A percentile compares a stretch with the other conserved stretches of the same genome.
Conservation (phyloP, 2,329 filamentous ascomycete genomes). For the Trichophyton simii region DNA sequence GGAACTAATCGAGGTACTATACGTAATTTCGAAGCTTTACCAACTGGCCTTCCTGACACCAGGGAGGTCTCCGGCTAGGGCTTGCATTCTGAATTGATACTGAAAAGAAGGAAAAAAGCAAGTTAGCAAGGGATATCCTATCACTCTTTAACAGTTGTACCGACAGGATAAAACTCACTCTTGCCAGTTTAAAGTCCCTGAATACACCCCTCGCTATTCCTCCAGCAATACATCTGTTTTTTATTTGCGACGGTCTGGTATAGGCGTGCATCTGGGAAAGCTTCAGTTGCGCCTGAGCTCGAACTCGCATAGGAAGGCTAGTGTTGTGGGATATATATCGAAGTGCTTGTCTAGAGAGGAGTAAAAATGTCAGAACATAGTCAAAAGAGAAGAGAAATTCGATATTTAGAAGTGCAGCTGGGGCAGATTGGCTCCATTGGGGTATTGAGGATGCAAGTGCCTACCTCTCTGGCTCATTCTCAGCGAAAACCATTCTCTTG, state of each 20-base stretch:
- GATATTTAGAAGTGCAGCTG: neutral
- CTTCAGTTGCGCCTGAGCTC: conserved; percentile 86
- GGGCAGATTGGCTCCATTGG: neutral
- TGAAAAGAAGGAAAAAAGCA: conserved; percentile 29
- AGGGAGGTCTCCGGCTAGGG: conserved; percentile 69
- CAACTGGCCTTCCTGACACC: conserved; percentile 95
- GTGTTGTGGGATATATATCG: conserved; percentile 92
- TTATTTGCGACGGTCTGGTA: conserved; percentile 83
- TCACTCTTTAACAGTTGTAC: neutral
- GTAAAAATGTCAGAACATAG: neutral
- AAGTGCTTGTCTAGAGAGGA: conserved; percentile 61
- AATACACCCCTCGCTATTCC: conserved; percentile 87
- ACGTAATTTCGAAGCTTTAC: conserved; percentile 40
- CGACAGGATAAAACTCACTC: conserved; percentile 48
- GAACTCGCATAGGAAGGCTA: conserved; percentile 63
- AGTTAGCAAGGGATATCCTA: conserved; percentile 13
- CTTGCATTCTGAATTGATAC: conserved; percentile 89
- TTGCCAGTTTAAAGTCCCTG: conserved; percentile 78
- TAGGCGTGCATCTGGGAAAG: conserved; percentile 93
- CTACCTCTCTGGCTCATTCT: conserved; percentile 79
- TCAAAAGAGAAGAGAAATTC: neutral
- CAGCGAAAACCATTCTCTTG: conserved; percentile 84
- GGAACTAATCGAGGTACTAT: neutral
- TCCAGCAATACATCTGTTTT: conserved; percentile 82
- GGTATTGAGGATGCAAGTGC: conserved; percentile 10